Base-by-base conservation (phyloP, 352 stramenopile genomes). In the Pythium volutum region DNA sequence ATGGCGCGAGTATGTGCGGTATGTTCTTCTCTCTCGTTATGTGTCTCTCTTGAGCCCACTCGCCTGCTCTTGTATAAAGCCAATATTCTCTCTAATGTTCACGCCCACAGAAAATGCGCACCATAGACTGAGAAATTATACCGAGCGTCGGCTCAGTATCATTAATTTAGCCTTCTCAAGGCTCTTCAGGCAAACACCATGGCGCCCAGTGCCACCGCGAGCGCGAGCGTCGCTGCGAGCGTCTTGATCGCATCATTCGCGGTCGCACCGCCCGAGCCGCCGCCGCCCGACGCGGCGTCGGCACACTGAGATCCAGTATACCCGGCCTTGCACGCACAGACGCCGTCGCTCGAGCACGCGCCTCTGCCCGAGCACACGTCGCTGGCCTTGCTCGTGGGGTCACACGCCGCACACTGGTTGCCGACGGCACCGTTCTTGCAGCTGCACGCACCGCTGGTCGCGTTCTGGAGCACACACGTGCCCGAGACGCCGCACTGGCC, bases 261-360 rank as follows among this genome's bases (percentile, higher is more conserved):
- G 3, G 22, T 56, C 34, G 33, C 49, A 41, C 22, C 34, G 29
- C 46, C 36, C 22, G 39, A 54, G 31, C 42, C 23, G 22, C 52
- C 54, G 16, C 45, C 45, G 2, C 23, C 25, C 23, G 55, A 51
- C 2, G 52, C 14, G 14, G 41, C 55, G 38, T 68, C 51, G 29
- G 52, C 39, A 62, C 84, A 93, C 49, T 89, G 84, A 16, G 76
- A 75, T 39, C 84, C 84, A 33, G 76, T 77, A 73, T 91, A 93
- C 23, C 72, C 81, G 4, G 23, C 55, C 31, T 65, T 75, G 60
- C 84, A 93, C 16, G 69, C 76, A 59, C 84, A 93, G 1, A 65
- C 49, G 38, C 81, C 81, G 16, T 59, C 63, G 20, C 62, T 22
- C 2, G 64, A 29, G 64, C 84, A 93, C 5, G 63, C 77, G 11